Percentiles rank a stretch among this genome's conserved stretches.
Conservation (phyloP, 345 rosid genomes). For the Eucalyptus pumila region DNA sequence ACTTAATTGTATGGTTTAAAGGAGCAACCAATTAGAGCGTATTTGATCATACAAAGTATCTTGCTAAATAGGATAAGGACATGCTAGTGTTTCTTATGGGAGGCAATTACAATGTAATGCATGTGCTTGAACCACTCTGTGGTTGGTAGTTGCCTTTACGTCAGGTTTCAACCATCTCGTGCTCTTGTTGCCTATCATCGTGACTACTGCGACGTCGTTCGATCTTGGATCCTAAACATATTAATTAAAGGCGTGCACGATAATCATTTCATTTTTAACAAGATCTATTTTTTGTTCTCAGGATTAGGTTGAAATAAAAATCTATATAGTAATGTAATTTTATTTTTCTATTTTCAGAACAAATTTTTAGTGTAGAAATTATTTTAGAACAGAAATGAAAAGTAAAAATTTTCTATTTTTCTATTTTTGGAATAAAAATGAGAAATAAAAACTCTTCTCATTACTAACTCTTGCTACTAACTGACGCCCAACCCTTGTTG, state of each 20-base stretch:
- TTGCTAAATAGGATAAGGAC: not conserved
- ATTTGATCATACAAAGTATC: not conserved
- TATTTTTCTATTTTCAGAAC: too few relatives aligned
- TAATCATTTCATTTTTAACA: too few relatives aligned
- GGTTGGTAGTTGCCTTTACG: not conserved
- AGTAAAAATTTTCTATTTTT: rapidly evolving
- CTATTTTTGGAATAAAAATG: too few relatives aligned
- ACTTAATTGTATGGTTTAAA: not conserved
- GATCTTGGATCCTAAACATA: too few relatives aligned
- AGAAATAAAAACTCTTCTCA: too few relatives aligned
- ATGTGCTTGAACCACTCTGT: not conserved
- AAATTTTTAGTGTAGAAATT: too few relatives aligned
- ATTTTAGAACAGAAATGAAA: rapidly evolving
- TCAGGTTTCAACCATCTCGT: not conserved
- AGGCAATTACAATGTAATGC: not conserved
- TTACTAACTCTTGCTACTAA: too few relatives aligned
- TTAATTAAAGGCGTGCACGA: too few relatives aligned
- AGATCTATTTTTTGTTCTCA: too few relatives aligned
- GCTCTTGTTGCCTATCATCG: not conserved
- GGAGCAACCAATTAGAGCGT: not conserved
- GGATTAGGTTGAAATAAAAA: too few relatives aligned
- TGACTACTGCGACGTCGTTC: not conserved
- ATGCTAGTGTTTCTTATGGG: too few relatives aligned
- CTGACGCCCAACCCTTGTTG: rapidly evolving
- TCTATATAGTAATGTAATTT: rapidly evolving